Evolutionary conservation across 305 asterid genomes (phyloP), one percentile per base, ranked within the genome.

Genomic region (Fraxinus sp.): DNA sequence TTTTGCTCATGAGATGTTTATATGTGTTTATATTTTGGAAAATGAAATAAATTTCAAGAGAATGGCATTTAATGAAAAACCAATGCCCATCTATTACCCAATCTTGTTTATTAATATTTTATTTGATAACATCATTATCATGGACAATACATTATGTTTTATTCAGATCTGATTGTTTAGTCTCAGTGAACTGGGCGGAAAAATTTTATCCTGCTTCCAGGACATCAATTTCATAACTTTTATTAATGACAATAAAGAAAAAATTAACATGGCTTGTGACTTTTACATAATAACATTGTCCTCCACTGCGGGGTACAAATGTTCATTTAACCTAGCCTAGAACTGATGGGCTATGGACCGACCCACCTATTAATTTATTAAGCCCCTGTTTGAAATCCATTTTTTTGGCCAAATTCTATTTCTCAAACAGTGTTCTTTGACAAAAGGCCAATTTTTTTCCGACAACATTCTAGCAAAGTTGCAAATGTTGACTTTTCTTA

Each of bases 1-100:
- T 28, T 87, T 88, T 86, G 85, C 55, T 87, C 49, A 79, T 81
- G 90, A 85, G 81, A 88, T 91, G 87, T 87, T 85, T 92, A 88
- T 86, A 84, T 89, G 18, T 46, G 93, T 91, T 88, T 82, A 83
- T 88, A 90, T 87, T 77, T 84, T 85, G 43, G 68, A 66, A 79
- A 80, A 85, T 82, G 81, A 46, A 85, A 87, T 85, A 90, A 68
- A 82, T 83, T 85, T 79, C 62, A 87, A 76, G 89, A 62, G 77
- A 82, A 84, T 85, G 85, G 85, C 87, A 87, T 73, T 82, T 62
- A 70, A 66, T 33, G 79, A 82, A 52, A 46, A 62, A 52, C 87
- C 24, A 0, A 36, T 75, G 32, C 80, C 86, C 73, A 71, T 37
- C 72, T 72, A 80, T 68, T 82, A 79, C 81, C 66, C 41, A 30